A percentile compares a stretch with the other conserved stretches of the same genome.
These are phyloP conservation scores for Mycena rosella DNA, from an alignment of 768 basidiomycete species.

Conservation along the genomic window DNA sequence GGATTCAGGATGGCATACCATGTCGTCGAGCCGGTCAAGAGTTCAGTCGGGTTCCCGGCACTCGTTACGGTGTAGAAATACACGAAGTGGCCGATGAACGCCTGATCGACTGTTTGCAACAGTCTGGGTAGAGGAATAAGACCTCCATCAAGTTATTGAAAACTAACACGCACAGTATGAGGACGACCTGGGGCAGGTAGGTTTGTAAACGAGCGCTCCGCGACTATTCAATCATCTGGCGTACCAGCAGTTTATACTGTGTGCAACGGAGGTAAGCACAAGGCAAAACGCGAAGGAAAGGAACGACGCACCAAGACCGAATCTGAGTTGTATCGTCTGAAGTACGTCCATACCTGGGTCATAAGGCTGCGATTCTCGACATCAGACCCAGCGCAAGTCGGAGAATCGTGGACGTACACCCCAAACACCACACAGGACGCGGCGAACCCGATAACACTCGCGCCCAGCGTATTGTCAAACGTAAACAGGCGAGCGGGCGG, in stretches of 20 bases:
- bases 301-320: not conserved
- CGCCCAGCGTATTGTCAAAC: slow-evolving; percentile 68
- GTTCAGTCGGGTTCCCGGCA: slow-evolving; percentile 50
- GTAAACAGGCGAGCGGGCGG: slow-evolving; percentile 30
- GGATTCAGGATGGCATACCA: slow-evolving; percentile 53
- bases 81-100: slow-evolving; percentile 66
- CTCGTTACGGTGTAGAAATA: slow-evolving; percentile 70
- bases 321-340: slow-evolving; percentile 67
- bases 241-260: slow-evolving; percentile 26
- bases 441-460: slow-evolving; percentile 70
- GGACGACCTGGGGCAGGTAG: slow-evolving; percentile 48
- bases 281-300: no score
- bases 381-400: not conserved
- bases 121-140: slow-evolving; percentile 50
- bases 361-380: slow-evolving; percentile 43
- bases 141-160: not conserved
- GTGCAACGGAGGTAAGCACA: no score
- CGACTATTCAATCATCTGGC: not conserved
- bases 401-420: slow-evolving; percentile 40
- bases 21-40: slow-evolving; percentile 53
- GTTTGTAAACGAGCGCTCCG: no score
- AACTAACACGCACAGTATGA: slow-evolving; percentile 50
- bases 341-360: slow-evolving; percentile 68
- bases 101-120: slow-evolving; percentile 66
- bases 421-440: slow-evolving; percentile 67